Percentiles rank a stretch among this genome's conserved stretches.
Conservation (phyloP, 305 asterid species). For the Ilex paraguariensis region DNA sequence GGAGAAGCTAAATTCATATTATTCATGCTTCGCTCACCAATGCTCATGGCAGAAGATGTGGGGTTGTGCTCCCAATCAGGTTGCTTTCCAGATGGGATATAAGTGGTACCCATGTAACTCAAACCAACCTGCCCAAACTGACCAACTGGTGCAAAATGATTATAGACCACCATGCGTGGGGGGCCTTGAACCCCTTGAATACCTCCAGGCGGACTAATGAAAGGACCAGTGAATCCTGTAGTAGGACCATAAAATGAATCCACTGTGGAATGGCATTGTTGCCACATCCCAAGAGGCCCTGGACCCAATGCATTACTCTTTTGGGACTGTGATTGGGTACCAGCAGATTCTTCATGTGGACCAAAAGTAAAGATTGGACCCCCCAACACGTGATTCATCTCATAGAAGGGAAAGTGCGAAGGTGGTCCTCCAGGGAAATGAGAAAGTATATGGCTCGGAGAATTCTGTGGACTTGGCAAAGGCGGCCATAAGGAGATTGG, state of each 20-base stretch:
- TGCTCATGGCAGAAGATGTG: conserved; percentile 46
- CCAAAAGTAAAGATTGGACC: conserved; percentile 81
- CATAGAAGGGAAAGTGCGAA: conserved; percentile 89
- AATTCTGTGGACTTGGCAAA: conserved; percentile 80
- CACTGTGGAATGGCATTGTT: conserved; percentile 70
- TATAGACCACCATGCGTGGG: conserved; percentile 95
- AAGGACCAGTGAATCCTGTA: conserved; percentile 81
- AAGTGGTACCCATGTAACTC: conserved; percentile 96
- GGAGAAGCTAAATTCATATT: conserved; percentile 39
- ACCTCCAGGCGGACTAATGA: conserved; percentile 75
- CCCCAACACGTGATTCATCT: conserved; percentile 86
- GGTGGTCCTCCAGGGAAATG: conserved; percentile 88
- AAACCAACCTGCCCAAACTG: conserved; percentile 97
- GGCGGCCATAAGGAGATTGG: conserved; percentile 91
- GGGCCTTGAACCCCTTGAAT: conserved; percentile 93
- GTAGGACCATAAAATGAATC: conserved; percentile 91
- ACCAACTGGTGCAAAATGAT: conserved; percentile 97
- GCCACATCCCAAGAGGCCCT: conserved; percentile 83
- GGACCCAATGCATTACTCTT: conserved; percentile 51
- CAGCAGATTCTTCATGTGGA: conserved; percentile 70
- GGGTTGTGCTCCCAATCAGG: conserved; percentile 86
- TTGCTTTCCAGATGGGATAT: conserved; percentile 89
- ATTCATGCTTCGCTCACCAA: conserved; percentile 59
- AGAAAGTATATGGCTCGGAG: conserved; percentile 72
- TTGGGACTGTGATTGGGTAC: conserved; percentile 65